phyloP scores from a whole-genome alignment of 257 asterid species.

The Leonotis leonurus region DNA sequence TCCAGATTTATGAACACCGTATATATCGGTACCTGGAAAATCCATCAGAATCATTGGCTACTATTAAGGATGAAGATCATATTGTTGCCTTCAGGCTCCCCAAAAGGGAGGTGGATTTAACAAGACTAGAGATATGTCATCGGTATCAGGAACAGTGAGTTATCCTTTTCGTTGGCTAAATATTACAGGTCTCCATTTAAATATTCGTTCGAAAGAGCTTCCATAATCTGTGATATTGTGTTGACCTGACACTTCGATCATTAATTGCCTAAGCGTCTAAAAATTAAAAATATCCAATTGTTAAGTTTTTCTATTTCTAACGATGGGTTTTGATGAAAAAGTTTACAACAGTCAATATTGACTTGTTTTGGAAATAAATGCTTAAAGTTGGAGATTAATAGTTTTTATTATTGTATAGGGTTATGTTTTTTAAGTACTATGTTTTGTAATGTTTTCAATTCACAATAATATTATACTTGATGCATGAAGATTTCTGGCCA shows the following conservation, averaged over 20 bases:
- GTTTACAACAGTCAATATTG: no score
- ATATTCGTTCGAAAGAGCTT: not conserved
- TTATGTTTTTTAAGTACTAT: no score
- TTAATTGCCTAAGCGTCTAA: no score
- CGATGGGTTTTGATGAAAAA: no score
- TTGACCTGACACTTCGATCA: no score
- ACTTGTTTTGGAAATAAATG: no score
- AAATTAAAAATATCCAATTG: no score
- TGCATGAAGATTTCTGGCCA: no score
- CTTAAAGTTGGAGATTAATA: no score
- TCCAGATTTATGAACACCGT: conserved; percentile 79
- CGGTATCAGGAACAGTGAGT: conserved; percentile 67
- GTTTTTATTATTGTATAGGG: no score
- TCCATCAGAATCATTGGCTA: conserved; percentile 59
- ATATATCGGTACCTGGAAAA: conserved; percentile 68
- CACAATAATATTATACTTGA: not conserved
- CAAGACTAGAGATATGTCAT: conserved; percentile 75
- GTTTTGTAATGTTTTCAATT: not conserved
- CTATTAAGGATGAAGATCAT: conserved; percentile 82
- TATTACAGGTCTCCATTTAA: not conserved
- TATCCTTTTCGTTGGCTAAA: not conserved
- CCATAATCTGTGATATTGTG: not conserved
- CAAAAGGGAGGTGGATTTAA: conserved; percentile 40
- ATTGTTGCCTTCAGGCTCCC: conserved; percentile 91
- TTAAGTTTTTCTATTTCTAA: no score